A percentile compares a stretch with the other conserved stretches of the same genome.
Evolutionary conservation across 768 basidiomycete species (phyloP).

Genomic region (Antrodiella citrinella): DNA sequence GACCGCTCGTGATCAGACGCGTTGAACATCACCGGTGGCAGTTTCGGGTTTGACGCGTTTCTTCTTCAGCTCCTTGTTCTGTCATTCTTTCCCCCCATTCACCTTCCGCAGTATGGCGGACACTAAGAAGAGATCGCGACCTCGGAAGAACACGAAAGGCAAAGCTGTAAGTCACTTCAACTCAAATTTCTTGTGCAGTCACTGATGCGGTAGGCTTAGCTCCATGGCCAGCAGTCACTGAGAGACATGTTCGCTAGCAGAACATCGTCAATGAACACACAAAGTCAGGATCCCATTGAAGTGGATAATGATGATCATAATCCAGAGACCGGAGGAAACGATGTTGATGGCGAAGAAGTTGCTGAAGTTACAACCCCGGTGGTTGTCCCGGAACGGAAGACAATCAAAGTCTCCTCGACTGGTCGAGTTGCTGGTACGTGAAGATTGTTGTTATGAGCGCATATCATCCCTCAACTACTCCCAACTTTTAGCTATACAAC

Average conservation of each 20-base stretch:
- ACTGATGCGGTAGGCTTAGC: too few species aligned
- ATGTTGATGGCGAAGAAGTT: not conserved
- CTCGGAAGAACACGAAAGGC: not conserved
- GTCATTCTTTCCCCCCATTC: not conserved
- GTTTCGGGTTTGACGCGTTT: not conserved
- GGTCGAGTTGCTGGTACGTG: not conserved
- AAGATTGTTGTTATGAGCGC: not conserved
- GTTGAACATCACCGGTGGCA: not conserved
- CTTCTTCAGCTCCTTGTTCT: not conserved
- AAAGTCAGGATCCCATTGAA: too few species aligned
- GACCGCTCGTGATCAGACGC: not conserved
- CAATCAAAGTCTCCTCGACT: not conserved
- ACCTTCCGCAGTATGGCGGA: not conserved
- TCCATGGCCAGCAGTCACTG: constrained; percentile 3
- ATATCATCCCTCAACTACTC: too few species aligned
- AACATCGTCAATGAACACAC: not conserved
- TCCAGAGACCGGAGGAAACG: not conserved
- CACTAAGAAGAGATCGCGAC: not conserved
- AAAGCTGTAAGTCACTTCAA: too few species aligned
- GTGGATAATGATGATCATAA: not conserved
- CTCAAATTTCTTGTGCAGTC: too few species aligned
- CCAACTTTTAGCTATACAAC: not conserved
- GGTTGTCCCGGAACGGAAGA: not conserved
- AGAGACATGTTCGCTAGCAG: constrained; percentile 9
- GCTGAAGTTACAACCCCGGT: not conserved